These are phyloP conservation scores for Tolypocladium nubicola DNA, from an alignment of 2,329 filamentous ascomycete species.

Conservation along the genomic window DNA sequence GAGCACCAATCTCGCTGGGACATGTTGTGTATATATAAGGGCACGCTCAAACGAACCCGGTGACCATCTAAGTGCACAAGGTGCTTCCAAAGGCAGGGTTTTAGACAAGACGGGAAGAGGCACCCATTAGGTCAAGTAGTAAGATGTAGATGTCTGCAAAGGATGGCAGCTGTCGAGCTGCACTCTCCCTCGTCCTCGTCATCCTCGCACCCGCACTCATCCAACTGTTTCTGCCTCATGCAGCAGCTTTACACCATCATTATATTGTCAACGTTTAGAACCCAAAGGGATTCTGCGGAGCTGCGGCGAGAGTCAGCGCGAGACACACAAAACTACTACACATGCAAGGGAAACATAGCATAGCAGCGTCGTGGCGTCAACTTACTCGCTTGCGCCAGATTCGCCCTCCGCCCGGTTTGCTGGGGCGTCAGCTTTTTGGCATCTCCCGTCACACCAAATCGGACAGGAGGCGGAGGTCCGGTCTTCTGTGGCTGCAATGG, in stretches of 20 bases:
- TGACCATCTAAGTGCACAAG: background rate
- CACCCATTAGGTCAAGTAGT: background rate
- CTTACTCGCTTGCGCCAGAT: slow-evolving; percentile 93
- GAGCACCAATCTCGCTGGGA: background rate
- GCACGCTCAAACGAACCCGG: background rate
- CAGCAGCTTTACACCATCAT: background rate
- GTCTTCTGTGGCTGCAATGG: slow-evolving; percentile 37
- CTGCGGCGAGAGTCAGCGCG: slow-evolving; percentile 18
- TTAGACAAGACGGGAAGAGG: background rate
- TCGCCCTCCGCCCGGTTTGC: slow-evolving; percentile 80
- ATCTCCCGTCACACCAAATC: slow-evolving; percentile 69
- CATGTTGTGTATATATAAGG: background rate
- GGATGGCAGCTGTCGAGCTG: background rate
- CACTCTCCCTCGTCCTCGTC: background rate
- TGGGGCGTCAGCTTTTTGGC: slow-evolving; percentile 74
- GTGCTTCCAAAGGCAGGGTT: background rate
- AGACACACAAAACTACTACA: background rate
- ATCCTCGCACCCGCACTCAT: background rate
- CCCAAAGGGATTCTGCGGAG: slow-evolving; percentile 43
- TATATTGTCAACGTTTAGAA: slow-evolving; percentile 21
- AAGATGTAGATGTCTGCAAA: background rate
- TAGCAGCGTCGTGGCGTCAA: background rate
- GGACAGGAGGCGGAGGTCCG: slow-evolving; percentile 69
- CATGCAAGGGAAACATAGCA: slow-evolving; percentile 17
- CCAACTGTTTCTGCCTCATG: background rate